phyloP scores from a whole-genome alignment of 116 monocot species.

The Phalaenopsis hybrid region DNA sequence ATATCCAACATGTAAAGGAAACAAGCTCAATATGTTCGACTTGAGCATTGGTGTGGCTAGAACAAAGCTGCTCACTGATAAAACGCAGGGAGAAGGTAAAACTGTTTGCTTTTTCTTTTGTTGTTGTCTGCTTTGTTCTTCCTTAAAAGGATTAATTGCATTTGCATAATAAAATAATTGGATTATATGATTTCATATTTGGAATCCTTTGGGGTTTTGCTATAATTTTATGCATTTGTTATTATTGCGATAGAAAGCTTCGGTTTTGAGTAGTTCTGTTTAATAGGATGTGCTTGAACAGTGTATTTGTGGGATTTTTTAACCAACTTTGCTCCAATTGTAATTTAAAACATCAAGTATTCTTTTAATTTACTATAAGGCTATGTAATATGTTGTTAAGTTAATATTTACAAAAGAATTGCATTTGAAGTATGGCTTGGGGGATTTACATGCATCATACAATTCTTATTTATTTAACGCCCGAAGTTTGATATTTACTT shows the following conservation, averaged over 20 bases:
- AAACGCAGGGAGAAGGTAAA: slow-evolving; percentile 8
- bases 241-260: background rate
- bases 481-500: no score
- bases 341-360: background rate
- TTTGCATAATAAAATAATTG: background rate
- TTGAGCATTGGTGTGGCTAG: slow-evolving; percentile 8
- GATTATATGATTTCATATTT: background rate
- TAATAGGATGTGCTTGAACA: background rate
- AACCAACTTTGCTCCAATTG: background rate
- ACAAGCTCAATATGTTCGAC: slow-evolving; percentile 5
- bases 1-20: background rate
- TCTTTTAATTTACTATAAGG: background rate
- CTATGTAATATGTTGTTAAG: background rate
- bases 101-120: background rate
- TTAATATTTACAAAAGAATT: background rate
- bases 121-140: background rate
- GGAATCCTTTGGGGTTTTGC: background rate
- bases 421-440: background rate
- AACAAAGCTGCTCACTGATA: slow-evolving; percentile 8
- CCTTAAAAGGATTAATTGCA: background rate
- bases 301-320: background rate
- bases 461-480: no score
- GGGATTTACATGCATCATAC: no score
- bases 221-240: background rate
- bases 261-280: background rate